Evolutionary conservation across 768 basidiomycete genomes (phyloP), one percentile per base, ranked within the genome.

Genomic region (Termitomyces heimii): DNA sequence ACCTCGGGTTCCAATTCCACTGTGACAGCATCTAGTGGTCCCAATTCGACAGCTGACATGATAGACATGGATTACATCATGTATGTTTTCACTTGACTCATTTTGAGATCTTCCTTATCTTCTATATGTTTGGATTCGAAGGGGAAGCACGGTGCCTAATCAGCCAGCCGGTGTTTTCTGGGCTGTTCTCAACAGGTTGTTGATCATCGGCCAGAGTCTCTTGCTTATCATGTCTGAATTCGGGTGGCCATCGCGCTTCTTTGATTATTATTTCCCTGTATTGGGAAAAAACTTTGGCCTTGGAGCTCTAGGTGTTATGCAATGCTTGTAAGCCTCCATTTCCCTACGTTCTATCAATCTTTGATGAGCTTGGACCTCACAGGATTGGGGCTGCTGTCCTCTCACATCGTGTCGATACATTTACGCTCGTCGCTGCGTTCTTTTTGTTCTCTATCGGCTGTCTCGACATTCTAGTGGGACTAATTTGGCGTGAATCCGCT

Each of bases 371-470:
- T 55, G 14, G 34, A 34, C 24, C 12, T 46, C 29, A 16, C 58
- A 86, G 85, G 48, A 85, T 89, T 56, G 85, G 85, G 9, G 86
- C 86, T 31, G 80, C 84, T 18, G 78, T 89, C 57, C 82, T 89
- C 53, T 86, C 86, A 5, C 88, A 90, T 74, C 81, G 86, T 69
- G 91, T 94, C 57, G 86, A 92, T 65, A 84, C 83, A 59, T 95
- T 96, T 76, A 85, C 92, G 22, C 89, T 95, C 67, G 93, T 93
- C 60, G 79, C 92, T 5, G 92, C 89, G 47, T 95, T 95, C 79
- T 86, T 96, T 77, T 82, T 96, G 59, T 96, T 96, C 76, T 81
- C 92, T 52, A 66, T 96, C 57, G 94, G 93, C n/a, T 93, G 91
- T 71, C 71, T 96, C 55, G 93, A 96, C 75, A 84, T 93, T 63